These are phyloP conservation scores for Xylariales sp. DNA, from an alignment of 2,329 filamentous ascomycete genomes.

Conservation along the genomic window DNA sequence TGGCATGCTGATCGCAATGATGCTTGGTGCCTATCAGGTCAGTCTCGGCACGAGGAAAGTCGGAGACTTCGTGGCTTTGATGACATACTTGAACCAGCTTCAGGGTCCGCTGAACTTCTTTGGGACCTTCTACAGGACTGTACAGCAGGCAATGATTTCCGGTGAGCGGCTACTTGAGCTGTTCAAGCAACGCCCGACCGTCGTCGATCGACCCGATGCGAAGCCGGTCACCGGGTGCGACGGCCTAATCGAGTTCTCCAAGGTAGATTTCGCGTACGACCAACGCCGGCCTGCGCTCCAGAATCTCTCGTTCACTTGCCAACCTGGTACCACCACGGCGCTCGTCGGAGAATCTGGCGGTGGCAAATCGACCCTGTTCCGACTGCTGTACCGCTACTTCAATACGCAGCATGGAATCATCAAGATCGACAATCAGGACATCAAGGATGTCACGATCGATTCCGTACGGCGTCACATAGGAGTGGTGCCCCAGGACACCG, in stretches of 20 bases:
- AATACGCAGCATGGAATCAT: conserved; percentile 78
- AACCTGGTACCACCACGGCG: conserved; percentile 87
- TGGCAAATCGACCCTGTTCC: conserved; percentile 94
- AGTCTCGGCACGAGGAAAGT: conserved; percentile 60
- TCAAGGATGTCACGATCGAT: conserved; percentile 84
- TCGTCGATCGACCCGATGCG: conserved; percentile 70
- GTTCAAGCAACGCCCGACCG: conserved; percentile 93
- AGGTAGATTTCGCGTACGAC: conserved; percentile 90
- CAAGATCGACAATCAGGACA: conserved; percentile 76
- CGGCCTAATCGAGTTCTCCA: conserved; percentile 80
- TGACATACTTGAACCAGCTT: conserved; percentile 75
- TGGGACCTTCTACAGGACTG: conserved; percentile 91
- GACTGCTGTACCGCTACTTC: conserved; percentile 94
- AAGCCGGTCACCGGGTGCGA: conserved; percentile 60
- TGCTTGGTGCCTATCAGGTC: conserved; percentile 74
- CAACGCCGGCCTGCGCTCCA: conserved; percentile 77
- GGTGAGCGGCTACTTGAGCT: conserved; percentile 91
- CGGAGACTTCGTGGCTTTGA: conserved; percentile 66
- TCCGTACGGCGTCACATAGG: conserved; percentile 89
- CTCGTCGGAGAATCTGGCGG: conserved; percentile 96
- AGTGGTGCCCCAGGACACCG: conserved; percentile 94
- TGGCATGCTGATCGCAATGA: conserved; percentile 66
- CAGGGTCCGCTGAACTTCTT: conserved; percentile 82
- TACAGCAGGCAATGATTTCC: conserved; percentile 96
- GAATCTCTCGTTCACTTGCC: conserved; percentile 78